Base-by-base conservation (phyloP, 495 filamentous ascomycete species). In the Chaetomium fimeti region DNA sequence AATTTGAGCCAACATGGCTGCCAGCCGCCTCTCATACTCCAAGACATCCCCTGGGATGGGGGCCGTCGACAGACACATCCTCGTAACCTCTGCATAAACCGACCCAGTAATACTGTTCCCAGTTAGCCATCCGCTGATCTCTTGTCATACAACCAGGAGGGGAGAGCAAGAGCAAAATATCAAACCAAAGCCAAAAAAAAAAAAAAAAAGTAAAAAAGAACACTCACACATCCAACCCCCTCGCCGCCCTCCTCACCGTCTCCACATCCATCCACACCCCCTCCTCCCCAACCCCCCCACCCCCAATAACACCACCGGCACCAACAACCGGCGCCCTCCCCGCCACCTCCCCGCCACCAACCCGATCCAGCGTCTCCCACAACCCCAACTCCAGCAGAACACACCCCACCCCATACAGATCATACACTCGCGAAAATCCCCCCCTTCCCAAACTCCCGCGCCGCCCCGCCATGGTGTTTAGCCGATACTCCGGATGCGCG, bases 341-440 rank as follows among this genome's bases (percentile, higher is more conserved):
- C 25, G n/a, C 52, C 5, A 66, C 57, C 18, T 66, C 64, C 20
- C 43, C 11, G 18, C 59, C 59, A 13, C 53, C 16, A 52, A 66
- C 20, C 18, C n/a, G 11, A 16, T 66, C 64, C 27, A 66, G 38
- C 48, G 64, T 66, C 38, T 56, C 58, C 64, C 64, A 66, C 43
- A 66, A 43, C 40, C 64, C 64, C 58, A 66, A 29, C 58, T 66
- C 64, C 40, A 66, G 38, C 48, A 66, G 28, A 38, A 66, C 58
- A 12, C 48, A 57, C 2, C 64, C 64, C 20, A 57, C 57, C 15
- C 57, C 27, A 22, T 57, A 66, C 40, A 66, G 40, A 20, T 66
- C 64, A n/a, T 38, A 57, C 22, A 47, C 56, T 5, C 36, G 29
- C 22, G 48, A 32, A 25, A 47, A 65, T 32, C 8, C 1, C 32